These are phyloP conservation scores for Cenococcum geophilum DNA, from an alignment of 495 filamentous ascomycete genomes.

Conservation along the genomic window DNA sequence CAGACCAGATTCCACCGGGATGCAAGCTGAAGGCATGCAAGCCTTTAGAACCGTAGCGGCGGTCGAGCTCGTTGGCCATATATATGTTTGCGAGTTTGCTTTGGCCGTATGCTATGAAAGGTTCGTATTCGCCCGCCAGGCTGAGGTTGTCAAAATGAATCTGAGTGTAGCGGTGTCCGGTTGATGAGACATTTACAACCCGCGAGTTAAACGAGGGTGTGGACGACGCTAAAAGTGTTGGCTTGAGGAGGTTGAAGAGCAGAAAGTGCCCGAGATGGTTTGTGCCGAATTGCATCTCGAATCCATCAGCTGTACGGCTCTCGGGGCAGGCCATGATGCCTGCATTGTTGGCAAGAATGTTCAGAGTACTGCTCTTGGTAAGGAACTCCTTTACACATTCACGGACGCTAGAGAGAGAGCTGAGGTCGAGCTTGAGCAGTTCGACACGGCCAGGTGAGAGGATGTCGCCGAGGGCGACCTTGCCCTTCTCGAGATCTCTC, in stretches of 20 bases:
- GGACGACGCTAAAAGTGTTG: conserved; percentile 19
- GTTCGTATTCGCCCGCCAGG: conserved; percentile 11
- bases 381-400: conserved; percentile 38
- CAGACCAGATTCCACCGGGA: conserved; percentile 26
- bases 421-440: conserved; percentile 44
- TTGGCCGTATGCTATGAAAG: conserved; percentile 17
- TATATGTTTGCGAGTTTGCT: conserved; percentile 28
- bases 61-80: conserved; percentile 29
- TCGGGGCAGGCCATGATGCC: conserved; percentile 27
- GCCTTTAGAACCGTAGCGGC: conserved; percentile 16
- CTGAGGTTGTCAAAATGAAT: conserved; percentile 30
- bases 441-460: conserved; percentile 20
- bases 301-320: conserved; percentile 22
- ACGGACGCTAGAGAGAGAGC: conserved; percentile 43
- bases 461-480: conserved; percentile 29
- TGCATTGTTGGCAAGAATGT: conserved; percentile 30
- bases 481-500: conserved; percentile 39
- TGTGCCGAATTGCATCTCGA: conserved; percentile 29
- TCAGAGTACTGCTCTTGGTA: conserved; percentile 31
- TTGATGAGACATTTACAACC: conserved; percentile 24
- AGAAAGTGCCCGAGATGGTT: conserved; percentile 33
- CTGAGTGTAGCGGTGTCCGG: conserved; percentile 16
- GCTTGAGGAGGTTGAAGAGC: conserved; percentile 30
- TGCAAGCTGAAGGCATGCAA: conserved; percentile 25
- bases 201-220: conserved; percentile 25